Conservation (phyloP, 192 early-diverging fungal genomes). For the Backusella morwellensis region DNA sequence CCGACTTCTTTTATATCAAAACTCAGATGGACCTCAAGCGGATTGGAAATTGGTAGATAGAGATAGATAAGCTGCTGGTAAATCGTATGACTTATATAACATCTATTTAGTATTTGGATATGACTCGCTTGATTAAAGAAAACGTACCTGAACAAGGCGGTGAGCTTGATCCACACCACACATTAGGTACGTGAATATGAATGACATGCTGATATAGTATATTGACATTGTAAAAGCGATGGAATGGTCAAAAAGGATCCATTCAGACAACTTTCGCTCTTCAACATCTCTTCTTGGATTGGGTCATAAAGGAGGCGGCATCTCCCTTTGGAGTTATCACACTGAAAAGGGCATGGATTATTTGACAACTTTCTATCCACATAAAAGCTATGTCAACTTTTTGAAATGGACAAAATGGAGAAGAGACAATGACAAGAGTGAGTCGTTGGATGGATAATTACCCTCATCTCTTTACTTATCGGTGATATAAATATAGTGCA, state of each 20-base stretch:
- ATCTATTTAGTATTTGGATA: neutral
- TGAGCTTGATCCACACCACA: neutral
- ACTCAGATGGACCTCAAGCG: neutral
- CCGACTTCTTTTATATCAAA: constrained; percentile 7
- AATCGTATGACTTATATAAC: neutral
- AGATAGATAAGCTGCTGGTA: neutral
- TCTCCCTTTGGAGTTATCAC: neutral
- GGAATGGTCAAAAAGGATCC: constrained; percentile 1
- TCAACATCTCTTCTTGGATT: neutral
- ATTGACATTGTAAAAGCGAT: neutral
- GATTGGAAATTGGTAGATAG: constrained; percentile 2
- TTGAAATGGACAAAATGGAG: constrained; percentile 12
- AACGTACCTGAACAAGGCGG: neutral
- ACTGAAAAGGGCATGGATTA: neutral
- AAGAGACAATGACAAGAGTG: neutral
- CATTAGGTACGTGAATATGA: neutral
- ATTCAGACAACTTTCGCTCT: neutral
- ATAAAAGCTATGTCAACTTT: neutral
- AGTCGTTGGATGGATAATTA: neutral
- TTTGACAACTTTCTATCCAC: neutral
- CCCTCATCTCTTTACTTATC: too few species aligned
- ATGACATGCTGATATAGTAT: too few species aligned
- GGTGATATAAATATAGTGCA: neutral
- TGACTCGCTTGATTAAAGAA: neutral
- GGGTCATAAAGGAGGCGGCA: neutral